Conservation (phyloP, 2,329 filamentous ascomycete species). For the Cytospora leucostoma region DNA sequence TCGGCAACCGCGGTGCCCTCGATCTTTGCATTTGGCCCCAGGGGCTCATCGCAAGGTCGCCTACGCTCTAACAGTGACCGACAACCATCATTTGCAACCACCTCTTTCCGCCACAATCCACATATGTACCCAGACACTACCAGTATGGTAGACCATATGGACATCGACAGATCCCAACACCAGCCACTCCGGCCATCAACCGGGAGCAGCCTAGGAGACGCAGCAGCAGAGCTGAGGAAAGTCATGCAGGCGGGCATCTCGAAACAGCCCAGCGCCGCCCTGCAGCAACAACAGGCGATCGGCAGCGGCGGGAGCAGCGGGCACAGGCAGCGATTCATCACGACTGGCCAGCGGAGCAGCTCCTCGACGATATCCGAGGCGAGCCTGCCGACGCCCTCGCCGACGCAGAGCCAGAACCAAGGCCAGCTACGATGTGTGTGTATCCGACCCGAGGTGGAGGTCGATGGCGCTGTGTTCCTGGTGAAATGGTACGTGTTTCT, state of each 20-base stretch:
- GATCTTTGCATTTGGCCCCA: conserved; percentile 32
- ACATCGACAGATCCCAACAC: conserved; percentile 18
- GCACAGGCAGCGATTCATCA: conserved; percentile 39
- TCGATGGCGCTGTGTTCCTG: conserved; percentile 55
- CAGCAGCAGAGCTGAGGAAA: conserved; percentile 61
- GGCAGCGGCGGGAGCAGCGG: conserved; percentile 35
- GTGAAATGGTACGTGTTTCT: conserved; percentile 60
- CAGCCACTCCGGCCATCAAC: conserved; percentile 18
- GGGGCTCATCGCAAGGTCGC: conserved; percentile 30
- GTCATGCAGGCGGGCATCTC: conserved; percentile 51
- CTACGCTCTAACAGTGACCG: conserved; percentile 23
- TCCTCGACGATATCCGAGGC: conserved; percentile 52
- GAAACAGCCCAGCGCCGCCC: conserved; percentile 28
- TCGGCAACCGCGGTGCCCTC: conserved; percentile 21
- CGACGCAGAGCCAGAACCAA: conserved; percentile 38
- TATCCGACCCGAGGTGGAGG: conserved; percentile 44
- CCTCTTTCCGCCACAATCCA: conserved; percentile 3
- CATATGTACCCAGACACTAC: not conserved
- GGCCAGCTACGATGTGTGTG: conserved; percentile 60
- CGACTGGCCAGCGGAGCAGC: conserved; percentile 36
- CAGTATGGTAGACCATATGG: conserved; percentile 17
- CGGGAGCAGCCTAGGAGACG: conserved; percentile 47
- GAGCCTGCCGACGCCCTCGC: conserved; percentile 48
- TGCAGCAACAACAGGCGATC: conserved; percentile 21
- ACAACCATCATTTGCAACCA: not conserved